phyloP scores from a whole-genome alignment of 2,329 filamentous ascomycete species.

The Ophiocordyceps robertsii region DNA sequence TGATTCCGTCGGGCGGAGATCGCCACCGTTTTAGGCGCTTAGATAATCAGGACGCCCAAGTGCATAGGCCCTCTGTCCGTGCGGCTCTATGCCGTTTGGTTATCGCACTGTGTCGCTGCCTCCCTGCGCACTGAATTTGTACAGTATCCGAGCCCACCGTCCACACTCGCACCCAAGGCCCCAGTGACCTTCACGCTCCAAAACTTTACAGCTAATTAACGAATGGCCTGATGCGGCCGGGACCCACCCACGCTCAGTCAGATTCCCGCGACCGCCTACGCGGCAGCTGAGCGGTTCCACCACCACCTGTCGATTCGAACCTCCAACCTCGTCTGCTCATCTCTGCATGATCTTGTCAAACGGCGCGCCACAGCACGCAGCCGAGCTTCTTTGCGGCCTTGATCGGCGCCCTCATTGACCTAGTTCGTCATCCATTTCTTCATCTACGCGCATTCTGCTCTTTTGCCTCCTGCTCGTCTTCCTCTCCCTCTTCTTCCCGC shows the following conservation, averaged over 20 bases:
- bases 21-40: conserved; percentile 12
- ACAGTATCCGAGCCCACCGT: too few relatives aligned
- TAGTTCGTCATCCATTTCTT: conserved; percentile 18
- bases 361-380: conserved; percentile 3
- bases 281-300: conserved; percentile 2
- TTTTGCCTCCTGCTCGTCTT: conserved; percentile 3
- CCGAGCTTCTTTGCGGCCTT: conserved; percentile 9
- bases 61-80: too few relatives aligned
- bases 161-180: too few relatives aligned
- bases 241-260: not conserved
- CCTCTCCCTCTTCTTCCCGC: conserved; percentile 3
- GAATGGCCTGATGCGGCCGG: not conserved
- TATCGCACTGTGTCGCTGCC: too few relatives aligned
- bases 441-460: not conserved
- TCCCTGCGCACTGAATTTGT: too few relatives aligned
- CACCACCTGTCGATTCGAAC: conserved; percentile 2
- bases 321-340: conserved; percentile 4
- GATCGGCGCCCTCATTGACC: conserved; percentile 15
- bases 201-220: too few relatives aligned
- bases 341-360: not conserved
- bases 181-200: too few relatives aligned
- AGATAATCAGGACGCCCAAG: too few relatives aligned
- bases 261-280: not conserved
- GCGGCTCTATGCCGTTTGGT: too few relatives aligned
- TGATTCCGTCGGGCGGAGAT: conserved; percentile 14